Percentiles rank a stretch among this genome's conserved stretches.
Evolutionary conservation across 768 basidiomycete genomes (phyloP).

Genomic region (Sutorius australiensis): DNA sequence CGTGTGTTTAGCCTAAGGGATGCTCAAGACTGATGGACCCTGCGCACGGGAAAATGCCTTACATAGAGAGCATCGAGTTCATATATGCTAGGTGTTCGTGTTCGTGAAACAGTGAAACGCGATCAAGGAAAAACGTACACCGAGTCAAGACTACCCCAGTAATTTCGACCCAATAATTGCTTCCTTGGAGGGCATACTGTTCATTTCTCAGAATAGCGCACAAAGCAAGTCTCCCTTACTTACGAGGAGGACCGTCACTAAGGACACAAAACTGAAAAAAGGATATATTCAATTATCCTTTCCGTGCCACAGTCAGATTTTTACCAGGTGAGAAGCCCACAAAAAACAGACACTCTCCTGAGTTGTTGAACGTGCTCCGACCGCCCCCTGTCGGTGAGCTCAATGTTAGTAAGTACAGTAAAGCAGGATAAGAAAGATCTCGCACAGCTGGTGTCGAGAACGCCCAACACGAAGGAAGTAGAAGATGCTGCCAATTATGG

Average conservation of each 20-base stretch:
- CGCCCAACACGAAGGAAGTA: conserved; percentile 5
- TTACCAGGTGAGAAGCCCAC: conserved; percentile 7
- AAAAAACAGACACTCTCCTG: conserved; percentile 1
- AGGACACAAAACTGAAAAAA: background rate
- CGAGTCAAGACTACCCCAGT: background rate
- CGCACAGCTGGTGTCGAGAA: background rate
- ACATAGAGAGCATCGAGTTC: conserved; percentile 10
- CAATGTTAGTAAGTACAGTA: background rate
- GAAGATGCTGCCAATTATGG: background rate
- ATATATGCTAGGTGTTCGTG: background rate
- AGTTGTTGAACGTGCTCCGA: background rate
- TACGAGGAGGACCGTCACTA: conserved; percentile 5
- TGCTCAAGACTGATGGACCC: background rate
- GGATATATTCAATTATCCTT: background rate
- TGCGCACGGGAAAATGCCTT: background rate
- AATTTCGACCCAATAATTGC: conserved; percentile 1
- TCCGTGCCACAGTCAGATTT: background rate
- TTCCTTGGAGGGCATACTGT: background rate
- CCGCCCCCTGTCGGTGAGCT: background rate
- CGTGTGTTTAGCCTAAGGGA: conserved; percentile 13
- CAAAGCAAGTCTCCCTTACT: background rate
- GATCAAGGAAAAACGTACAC: background rate
- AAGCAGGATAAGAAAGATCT: background rate
- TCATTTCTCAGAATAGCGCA: background rate
- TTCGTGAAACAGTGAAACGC: background rate